These are phyloP conservation scores for Penicillium polonicum DNA, from an alignment of 2,329 filamentous ascomycete species.

Conservation along the genomic window DNA sequence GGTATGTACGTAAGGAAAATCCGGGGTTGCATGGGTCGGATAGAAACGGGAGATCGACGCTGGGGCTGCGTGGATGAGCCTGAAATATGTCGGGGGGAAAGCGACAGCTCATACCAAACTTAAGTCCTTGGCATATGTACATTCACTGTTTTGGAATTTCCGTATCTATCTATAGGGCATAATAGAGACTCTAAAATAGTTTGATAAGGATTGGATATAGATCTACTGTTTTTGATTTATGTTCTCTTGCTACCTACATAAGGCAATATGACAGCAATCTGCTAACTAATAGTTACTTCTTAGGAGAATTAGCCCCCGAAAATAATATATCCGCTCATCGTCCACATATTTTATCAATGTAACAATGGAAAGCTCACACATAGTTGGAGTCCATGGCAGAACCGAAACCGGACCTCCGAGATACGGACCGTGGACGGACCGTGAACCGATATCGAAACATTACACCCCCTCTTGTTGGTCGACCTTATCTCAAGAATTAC, in stretches of 20 bases:
- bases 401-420: background rate
- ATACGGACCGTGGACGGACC: background rate
- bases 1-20: background rate
- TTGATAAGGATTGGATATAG: background rate
- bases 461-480: background rate
- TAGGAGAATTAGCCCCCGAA: no score
- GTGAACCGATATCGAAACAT: background rate
- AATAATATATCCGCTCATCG: no score
- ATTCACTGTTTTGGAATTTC: no score
- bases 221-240: no score
- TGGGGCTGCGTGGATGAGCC: background rate
- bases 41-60: conserved; percentile 1
- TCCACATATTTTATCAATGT: no score
- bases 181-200: background rate
- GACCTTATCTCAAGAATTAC: background rate
- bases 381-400: background rate
- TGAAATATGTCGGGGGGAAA: background rate
- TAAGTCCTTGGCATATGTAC: background rate
- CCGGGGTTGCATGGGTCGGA: background rate
- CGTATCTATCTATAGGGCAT: background rate
- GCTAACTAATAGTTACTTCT: no score
- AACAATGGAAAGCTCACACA: no score
- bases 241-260: no score
- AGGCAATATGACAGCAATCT: no score
- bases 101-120: background rate